Evolutionary conservation across 83 land plant species (phyloP).

Genomic region (Isoetes engelmannii): DNA sequence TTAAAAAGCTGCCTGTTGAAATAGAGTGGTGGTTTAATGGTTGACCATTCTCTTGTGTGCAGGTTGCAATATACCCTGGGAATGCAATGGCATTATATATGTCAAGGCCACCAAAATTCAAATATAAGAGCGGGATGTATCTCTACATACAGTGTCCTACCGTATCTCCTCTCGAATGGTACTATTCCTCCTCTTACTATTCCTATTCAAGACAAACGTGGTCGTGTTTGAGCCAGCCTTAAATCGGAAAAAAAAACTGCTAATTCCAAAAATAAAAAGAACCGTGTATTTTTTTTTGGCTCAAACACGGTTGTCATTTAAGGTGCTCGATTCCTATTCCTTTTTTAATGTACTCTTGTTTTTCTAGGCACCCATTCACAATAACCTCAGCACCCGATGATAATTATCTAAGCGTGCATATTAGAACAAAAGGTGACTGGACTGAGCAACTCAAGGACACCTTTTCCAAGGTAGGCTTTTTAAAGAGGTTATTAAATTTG

Average conservation of each 20-base stretch:
- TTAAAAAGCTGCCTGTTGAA: background rate
- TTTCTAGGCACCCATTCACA: constrained; percentile 87
- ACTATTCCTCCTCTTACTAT: background rate
- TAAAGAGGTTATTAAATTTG: no score
- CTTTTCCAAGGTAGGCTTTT: constrained; percentile 54
- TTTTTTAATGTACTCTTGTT: background rate
- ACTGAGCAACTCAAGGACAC: constrained; percentile 63
- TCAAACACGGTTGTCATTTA: background rate
- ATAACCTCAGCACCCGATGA: constrained; percentile 93
- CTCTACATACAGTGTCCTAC: constrained; percentile 77
- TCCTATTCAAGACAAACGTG: no score
- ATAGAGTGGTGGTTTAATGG: background rate
- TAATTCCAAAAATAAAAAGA: no score
- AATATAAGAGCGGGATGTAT: constrained; percentile 91
- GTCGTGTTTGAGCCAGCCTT: no score
- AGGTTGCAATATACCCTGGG: constrained; percentile 84
- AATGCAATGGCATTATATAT: constrained; percentile 65
- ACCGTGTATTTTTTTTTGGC: background rate
- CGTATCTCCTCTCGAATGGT: constrained; percentile 94
- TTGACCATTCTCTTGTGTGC: constrained; percentile 10
- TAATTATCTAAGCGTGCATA: constrained; percentile 75
- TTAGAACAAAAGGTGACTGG: constrained; percentile 88
- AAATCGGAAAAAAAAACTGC: background rate
- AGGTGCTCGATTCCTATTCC: background rate
- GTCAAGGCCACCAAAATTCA: constrained; percentile 76